These are phyloP conservation scores for Pichia sp. DNA, from an alignment of 1,139 yeast genomes.

Conservation along the genomic window DNA sequence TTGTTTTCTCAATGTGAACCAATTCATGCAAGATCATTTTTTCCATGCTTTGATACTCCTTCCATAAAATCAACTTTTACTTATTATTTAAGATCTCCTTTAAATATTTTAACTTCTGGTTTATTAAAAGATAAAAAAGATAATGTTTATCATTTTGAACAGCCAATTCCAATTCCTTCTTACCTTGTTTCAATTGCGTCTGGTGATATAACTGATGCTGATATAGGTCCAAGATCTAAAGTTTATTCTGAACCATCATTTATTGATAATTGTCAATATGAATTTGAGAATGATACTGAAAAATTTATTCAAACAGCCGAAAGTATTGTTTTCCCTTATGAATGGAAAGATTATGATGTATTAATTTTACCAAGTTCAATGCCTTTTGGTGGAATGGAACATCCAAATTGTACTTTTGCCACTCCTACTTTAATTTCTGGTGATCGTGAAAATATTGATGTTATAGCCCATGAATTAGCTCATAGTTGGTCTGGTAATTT, in stretches of 20 bases:
- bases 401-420: conserved; percentile 85
- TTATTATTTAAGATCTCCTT: conserved; percentile 56
- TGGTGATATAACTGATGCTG: conserved; percentile 64
- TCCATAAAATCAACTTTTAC: conserved; percentile 64
- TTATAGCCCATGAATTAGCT: conserved; percentile 86
- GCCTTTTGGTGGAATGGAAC: conserved; percentile 97
- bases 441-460: conserved; percentile 81
- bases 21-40: conserved; percentile 80
- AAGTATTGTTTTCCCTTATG: conserved; percentile 69
- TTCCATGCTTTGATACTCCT: conserved; percentile 92
- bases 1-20: conserved; percentile 90
- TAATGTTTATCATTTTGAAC: conserved; percentile 44
- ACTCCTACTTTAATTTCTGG: conserved; percentile 87
- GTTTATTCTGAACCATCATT: conserved; percentile 75
- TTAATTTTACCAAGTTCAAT: conserved; percentile 75
- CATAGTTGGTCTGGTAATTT: conserved; percentile 92
- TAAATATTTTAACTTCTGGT: conserved; percentile 71
- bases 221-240: conserved; percentile 81
- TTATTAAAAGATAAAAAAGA: conserved; percentile 29
- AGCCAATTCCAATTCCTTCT: conserved; percentile 80
- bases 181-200: conserved; percentile 82
- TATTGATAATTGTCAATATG: conserved; percentile 65
- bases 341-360: conserved; percentile 81
- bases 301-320: conserved; percentile 78
- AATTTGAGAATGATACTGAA: conserved; percentile 75